A percentile compares a stretch with the other conserved stretches of the same genome.
Evolutionary conservation across 805 yeast species (phyloP).

Genomic region (Hanseniaspora occidentalis): DNA sequence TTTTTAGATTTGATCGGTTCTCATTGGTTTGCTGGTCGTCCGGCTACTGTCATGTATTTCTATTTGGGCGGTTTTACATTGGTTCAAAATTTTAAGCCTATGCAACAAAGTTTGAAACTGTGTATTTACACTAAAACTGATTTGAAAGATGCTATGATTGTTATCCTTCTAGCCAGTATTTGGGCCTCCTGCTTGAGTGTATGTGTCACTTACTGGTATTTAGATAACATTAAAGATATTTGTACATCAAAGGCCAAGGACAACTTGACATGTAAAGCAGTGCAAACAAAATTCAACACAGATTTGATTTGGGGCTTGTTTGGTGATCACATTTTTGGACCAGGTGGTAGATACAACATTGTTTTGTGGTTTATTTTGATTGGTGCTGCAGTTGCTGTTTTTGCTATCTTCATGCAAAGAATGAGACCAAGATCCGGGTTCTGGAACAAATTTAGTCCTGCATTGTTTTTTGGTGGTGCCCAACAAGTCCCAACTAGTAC

Average conservation of each 20-base stretch:
- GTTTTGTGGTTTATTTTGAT: slow-evolving; percentile 47
- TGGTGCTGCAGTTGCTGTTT: slow-evolving; percentile 37
- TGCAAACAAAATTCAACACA: slow-evolving; percentile 37
- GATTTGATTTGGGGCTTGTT: slow-evolving; percentile 52
- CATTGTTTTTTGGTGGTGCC: slow-evolving; percentile 42
- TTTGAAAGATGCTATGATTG: slow-evolving; percentile 46
- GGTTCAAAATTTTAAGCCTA: slow-evolving; percentile 27
- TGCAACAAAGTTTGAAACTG: slow-evolving; percentile 45
- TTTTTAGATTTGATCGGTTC: slow-evolving; percentile 55
- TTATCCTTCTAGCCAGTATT: slow-evolving; percentile 33
- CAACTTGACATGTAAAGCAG: slow-evolving; percentile 36
- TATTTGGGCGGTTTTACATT: slow-evolving; percentile 39
- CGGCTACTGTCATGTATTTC: slow-evolving; percentile 50
- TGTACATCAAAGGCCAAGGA: slow-evolving; percentile 33
- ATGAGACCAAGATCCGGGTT: slow-evolving; percentile 29
- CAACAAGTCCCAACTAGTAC: slow-evolving; percentile 60
- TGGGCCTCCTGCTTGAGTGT: slow-evolving; percentile 33
- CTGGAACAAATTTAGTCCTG: slow-evolving; percentile 40
- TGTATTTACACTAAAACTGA: slow-evolving; percentile 56
- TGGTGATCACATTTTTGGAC: slow-evolving; percentile 47
- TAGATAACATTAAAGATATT: slow-evolving; percentile 26
- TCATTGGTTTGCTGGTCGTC: slow-evolving; percentile 47
- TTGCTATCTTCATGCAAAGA: slow-evolving; percentile 27
- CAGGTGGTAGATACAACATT: slow-evolving; percentile 37
- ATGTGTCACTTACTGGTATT: slow-evolving; percentile 31